A percentile compares a stretch with the other conserved stretches of the same genome.
Evolutionary conservation across 768 basidiomycete species (phyloP).

Genomic region (Trametopsis cervina): DNA sequence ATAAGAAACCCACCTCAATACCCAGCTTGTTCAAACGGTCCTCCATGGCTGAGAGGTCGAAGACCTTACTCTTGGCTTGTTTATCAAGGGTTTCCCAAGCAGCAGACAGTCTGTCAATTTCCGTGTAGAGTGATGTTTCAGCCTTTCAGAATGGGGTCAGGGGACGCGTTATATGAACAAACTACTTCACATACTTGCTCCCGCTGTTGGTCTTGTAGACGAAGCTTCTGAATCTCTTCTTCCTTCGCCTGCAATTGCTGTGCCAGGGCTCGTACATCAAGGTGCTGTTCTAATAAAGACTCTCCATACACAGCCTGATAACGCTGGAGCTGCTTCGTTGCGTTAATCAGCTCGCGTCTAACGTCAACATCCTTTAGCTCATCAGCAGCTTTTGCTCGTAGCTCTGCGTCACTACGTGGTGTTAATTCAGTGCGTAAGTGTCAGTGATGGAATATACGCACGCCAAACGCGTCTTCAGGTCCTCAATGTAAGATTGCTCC

Average conservation of each 20-base stretch:
- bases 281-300: constrained; percentile 32
- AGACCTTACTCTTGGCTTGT: constrained; percentile 79
- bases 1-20: constrained; percentile 54
- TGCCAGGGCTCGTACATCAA: constrained; percentile 45
- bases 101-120: constrained; percentile 78
- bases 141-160: constrained; percentile 36
- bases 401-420: constrained; percentile 44
- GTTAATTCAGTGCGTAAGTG: neutral
- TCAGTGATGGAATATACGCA: constrained; percentile 34
- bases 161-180: neutral
- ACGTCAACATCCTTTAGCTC: constrained; percentile 39
- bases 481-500: constrained; percentile 42
- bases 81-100: constrained; percentile 83
- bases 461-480: constrained; percentile 49
- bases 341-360: constrained; percentile 39
- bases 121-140: constrained; percentile 71
- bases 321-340: constrained; percentile 42
- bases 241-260: constrained; percentile 60
- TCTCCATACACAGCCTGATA: constrained; percentile 65
- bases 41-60: constrained; percentile 70
- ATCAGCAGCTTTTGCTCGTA: constrained; percentile 43
- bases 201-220: constrained; percentile 57
- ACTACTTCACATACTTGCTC: constrained; percentile 41
- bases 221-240: constrained; percentile 53
- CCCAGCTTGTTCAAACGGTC: constrained; percentile 57